Evolutionary conservation across 768 basidiomycete species (phyloP).

Genomic region (Collybia sp.): DNA sequence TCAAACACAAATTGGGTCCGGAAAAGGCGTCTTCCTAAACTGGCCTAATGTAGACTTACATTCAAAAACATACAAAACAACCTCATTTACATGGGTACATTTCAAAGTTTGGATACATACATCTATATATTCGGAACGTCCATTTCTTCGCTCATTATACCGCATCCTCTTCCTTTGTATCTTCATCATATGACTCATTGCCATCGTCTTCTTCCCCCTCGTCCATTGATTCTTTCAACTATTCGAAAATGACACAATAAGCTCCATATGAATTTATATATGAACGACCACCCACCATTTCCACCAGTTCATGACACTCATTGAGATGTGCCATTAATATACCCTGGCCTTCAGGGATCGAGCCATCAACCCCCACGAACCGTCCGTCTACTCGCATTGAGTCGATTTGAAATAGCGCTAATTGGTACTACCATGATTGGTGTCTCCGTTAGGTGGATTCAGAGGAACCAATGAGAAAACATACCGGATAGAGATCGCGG

Average conservation of each 20-base stretch:
- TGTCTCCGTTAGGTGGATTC: no score
- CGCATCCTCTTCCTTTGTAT: slow-evolving; percentile 16
- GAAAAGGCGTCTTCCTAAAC: no score
- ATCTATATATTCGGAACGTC: not conserved
- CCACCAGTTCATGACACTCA: slow-evolving; percentile 93
- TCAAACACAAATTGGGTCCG: no score
- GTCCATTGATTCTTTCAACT: slow-evolving; percentile 85
- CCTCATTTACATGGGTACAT: not conserved
- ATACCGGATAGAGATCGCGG: slow-evolving; percentile 88
- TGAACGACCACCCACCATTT: slow-evolving; percentile 61
- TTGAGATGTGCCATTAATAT: slow-evolving; percentile 94
- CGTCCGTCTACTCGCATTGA: slow-evolving; percentile 90
- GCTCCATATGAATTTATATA: not conserved
- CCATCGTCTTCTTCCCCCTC: slow-evolving; percentile 56
- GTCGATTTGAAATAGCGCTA: slow-evolving; percentile 94
- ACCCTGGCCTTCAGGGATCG: slow-evolving; percentile 93
- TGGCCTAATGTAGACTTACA: slow-evolving; percentile 5
- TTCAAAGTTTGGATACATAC: not conserved
- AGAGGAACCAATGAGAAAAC: slow-evolving; percentile 18
- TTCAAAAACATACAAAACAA: slow-evolving; percentile 1
- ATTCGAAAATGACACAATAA: not conserved
- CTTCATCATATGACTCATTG: slow-evolving; percentile 43
- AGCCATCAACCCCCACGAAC: slow-evolving; percentile 84
- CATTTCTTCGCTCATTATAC: not conserved
- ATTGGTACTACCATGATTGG: slow-evolving; percentile 68